Conservation (phyloP, 768 basidiomycete genomes). For the Rhizopogon vesiculosus region DNA sequence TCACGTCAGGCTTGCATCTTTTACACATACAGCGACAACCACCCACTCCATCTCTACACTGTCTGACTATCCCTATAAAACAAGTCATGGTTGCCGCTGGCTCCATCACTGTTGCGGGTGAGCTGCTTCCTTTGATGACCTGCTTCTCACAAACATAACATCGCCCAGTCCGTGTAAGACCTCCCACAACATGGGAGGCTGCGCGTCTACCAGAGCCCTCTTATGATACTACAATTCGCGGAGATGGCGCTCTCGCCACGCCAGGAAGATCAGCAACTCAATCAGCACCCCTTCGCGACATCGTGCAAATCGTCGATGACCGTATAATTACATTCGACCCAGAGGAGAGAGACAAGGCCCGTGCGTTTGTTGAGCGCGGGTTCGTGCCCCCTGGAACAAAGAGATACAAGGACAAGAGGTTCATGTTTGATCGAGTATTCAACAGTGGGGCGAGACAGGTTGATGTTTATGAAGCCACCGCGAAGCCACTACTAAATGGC, state of each 20-base stretch:
- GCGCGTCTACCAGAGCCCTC: constrained; percentile 75
- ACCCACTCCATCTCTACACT: neutral
- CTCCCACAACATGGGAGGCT: constrained; percentile 81
- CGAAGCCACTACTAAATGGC: constrained; percentile 79
- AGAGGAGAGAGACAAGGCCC: constrained; percentile 78
- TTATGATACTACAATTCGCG: constrained; percentile 66
- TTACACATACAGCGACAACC: neutral
- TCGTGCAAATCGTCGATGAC: constrained; percentile 90
- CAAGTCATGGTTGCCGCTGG: constrained; percentile 73
- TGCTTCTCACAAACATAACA: constrained; percentile 11
- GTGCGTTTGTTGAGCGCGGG: constrained; percentile 79
- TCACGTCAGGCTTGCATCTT: neutral
- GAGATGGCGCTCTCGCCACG: constrained; percentile 83
- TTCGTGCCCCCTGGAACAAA: constrained; percentile 85
- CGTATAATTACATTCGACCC: constrained; percentile 96
- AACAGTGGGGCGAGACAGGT: constrained; percentile 74
- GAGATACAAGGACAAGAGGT: constrained; percentile 93
- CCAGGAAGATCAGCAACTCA: constrained; percentile 49
- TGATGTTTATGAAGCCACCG: constrained; percentile 83
- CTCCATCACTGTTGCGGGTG: constrained; percentile 85
- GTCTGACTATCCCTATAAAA: neutral
- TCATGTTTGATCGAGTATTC: constrained; percentile 96
- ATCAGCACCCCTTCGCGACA: constrained; percentile 61
- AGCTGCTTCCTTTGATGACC: constrained; percentile 17
- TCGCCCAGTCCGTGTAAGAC: constrained; percentile 79